Percentiles rank a stretch among this genome's conserved stretches.
phyloP scores from a whole-genome alignment of 78 protist species.

The Dictyostelium firmibasis region DNA sequence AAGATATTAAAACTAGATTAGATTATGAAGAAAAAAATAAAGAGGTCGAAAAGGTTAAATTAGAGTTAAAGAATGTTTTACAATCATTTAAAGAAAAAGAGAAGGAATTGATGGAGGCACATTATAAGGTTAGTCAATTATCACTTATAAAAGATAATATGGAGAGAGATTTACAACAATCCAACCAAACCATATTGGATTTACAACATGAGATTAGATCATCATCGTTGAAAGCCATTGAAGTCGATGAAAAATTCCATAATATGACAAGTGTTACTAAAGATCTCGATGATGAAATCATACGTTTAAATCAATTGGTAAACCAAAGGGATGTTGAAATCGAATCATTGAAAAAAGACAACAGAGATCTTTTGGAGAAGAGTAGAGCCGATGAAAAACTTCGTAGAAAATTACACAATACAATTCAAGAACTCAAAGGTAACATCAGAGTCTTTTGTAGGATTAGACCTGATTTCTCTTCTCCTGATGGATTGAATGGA shows the following conservation, averaged over 20 bases:
- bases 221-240: not conserved
- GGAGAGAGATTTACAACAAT: not conserved
- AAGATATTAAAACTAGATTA: conserved; percentile 17
- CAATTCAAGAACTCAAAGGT: conserved; percentile 86
- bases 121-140: not conserved
- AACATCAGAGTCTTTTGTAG: conserved; percentile 93
- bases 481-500: not conserved
- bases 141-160: not conserved
- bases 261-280: not conserved
- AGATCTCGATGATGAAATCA: not conserved
- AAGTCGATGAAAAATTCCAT: not conserved
- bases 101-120: not conserved
- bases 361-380: not conserved
- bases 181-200: not conserved
- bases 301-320: not conserved
- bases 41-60: not conserved
- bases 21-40: conserved; percentile 41
- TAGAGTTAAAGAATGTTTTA: not conserved
- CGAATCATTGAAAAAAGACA: not conserved
- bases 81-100: not conserved
- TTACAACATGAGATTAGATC: not conserved
- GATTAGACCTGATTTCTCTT: conserved; percentile 75
- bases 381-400: conserved; percentile 53
- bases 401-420: conserved; percentile 58
- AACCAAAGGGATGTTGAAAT: not conserved